Percentiles rank a stretch among this genome's conserved stretches.
Conservation (phyloP, 2,329 filamentous ascomycete species). For the Aspergillus neotritici region DNA sequence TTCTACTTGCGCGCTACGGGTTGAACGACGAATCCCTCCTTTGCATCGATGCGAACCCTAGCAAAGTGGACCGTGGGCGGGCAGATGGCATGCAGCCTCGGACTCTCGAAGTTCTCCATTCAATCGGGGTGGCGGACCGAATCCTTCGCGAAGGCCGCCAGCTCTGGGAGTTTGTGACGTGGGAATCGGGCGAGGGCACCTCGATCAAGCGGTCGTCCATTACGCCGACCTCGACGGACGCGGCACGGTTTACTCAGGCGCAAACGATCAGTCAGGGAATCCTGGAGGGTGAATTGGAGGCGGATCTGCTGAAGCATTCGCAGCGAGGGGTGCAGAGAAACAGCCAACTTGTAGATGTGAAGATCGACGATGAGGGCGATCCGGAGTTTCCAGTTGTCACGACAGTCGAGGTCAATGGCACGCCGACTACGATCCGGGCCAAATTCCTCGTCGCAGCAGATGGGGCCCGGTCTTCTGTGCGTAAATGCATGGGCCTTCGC, state of each 20-base stretch:
- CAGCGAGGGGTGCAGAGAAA: slow-evolving; percentile 54
- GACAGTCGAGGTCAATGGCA: slow-evolving; percentile 23
- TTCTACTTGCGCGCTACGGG: slow-evolving; percentile 42
- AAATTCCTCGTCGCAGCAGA: slow-evolving; percentile 69
- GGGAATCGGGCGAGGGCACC: slow-evolving; percentile 54
- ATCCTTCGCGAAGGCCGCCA: slow-evolving; percentile 32
- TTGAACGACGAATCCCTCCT: slow-evolving; percentile 37
- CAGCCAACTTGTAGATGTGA: slow-evolving; percentile 59
- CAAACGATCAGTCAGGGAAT: slow-evolving; percentile 65
- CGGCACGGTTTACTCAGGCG: slow-evolving; percentile 64
- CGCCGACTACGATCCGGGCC: slow-evolving; percentile 45
- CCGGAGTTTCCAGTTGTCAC: slow-evolving; percentile 31
- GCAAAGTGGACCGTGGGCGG: slow-evolving; percentile 34
- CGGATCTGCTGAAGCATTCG: slow-evolving; percentile 57
- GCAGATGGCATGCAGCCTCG: slow-evolving; percentile 40
- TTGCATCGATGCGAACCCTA: slow-evolving; percentile 40
- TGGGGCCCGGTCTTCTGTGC: slow-evolving; percentile 61
- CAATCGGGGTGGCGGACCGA: slow-evolving; percentile 34
- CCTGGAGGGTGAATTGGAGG: slow-evolving; percentile 64
- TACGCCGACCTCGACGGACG: slow-evolving; percentile 50
- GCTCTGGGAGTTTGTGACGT: slow-evolving; percentile 57
- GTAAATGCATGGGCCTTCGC: slow-evolving; percentile 45
- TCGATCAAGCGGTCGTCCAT: slow-evolving; percentile 55
- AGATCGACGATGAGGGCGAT: slow-evolving; percentile 47
- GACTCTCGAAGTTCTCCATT: slow-evolving; percentile 38